Evolutionary conservation across 164 flowering plant genomes (phyloP).

Genomic region (Protea cynaroides): DNA sequence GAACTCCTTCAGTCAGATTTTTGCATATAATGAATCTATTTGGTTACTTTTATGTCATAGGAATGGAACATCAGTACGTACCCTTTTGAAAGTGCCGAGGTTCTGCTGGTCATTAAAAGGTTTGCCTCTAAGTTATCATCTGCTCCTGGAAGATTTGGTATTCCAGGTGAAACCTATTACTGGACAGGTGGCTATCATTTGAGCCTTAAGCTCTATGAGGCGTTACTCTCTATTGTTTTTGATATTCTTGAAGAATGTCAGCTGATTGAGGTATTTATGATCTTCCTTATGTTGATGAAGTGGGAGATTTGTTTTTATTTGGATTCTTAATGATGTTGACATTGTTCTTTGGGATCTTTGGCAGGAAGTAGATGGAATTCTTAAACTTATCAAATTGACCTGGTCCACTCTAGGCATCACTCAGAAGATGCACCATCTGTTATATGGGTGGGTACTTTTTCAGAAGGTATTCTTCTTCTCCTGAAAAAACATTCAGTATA

Average conservation of each 20-base stretch:
- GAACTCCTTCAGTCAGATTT: background rate
- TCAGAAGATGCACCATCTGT: conserved; percentile 47
- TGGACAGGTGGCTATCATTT: conserved; percentile 69
- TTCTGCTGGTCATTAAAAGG: conserved; percentile 38
- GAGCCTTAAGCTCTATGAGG: conserved; percentile 66
- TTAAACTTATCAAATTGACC: conserved; percentile 45
- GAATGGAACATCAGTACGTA: conserved; percentile 51
- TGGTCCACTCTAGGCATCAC: conserved; percentile 81
- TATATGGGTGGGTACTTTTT: conserved; percentile 78
- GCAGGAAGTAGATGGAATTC: conserved; percentile 61
- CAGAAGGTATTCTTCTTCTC: conserved; percentile 48
- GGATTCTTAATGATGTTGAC: background rate
- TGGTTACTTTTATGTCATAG: conserved; percentile 26
- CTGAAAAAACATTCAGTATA: background rate
- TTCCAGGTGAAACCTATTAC: conserved; percentile 48
- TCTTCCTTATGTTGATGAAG: background rate
- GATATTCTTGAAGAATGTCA: conserved; percentile 76
- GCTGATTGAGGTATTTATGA: conserved; percentile 47
- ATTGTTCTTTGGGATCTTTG: conserved; percentile 6
- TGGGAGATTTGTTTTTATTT: conserved; percentile 1
- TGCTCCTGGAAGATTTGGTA: conserved; percentile 39
- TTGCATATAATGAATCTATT: background rate
- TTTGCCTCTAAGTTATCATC: conserved; percentile 38
- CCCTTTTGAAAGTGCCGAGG: conserved; percentile 42
- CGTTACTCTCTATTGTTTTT: conserved; percentile 56